Evolutionary conservation across 495 filamentous ascomycete species (phyloP), one percentile per base, ranked within the genome.

Genomic region (Hypoxylon lenormandii): DNA sequence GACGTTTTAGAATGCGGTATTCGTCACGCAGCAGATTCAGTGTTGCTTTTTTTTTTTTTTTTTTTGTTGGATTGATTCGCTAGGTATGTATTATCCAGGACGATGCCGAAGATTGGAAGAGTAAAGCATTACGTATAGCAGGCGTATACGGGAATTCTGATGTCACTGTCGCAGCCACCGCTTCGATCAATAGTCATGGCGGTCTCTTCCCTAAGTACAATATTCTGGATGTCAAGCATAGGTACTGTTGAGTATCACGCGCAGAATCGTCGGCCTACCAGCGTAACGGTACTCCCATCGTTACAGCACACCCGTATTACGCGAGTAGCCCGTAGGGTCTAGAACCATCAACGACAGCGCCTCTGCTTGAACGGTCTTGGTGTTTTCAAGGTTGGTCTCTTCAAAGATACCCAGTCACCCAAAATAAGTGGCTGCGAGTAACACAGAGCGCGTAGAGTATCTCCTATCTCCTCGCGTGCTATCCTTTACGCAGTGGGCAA

Each of bases 81-180:
- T 79, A 1, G 78, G 77, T 63, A 1, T 79, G 77, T 63, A 78
- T 79, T 36, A 50, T 77, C 7, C 75, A 79, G 48, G 74, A 77
- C 52, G 68, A 60, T 47, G 19, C 15, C 5, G 72, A 73, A 1
- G 66, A 76, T 42, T 73, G 73, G 64, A 62, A 56, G 4, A 12
- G 46, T 12, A 62, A 78, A 40, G 60, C 71, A 10, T 52, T 54
- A 1, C 55, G 33, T 19, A 74, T 77, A 50, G 54, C 23, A 11
- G 59, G 64, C 7, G 75, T 78, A 49, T 70, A 72, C n/a, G 54
- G 64, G 5, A 77, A 77, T 30, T 73, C 75, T 16, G 56, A 62
- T 19, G 52, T 72, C 8, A 64, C 66, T 4, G 21, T 72, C 23
- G 49, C 61, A 1, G 67, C 67, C 10, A 50, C 47, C 22, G 63